Evolutionary conservation across 768 basidiomycete genomes (phyloP).

Genomic region (Lactarius hatsudake): DNA sequence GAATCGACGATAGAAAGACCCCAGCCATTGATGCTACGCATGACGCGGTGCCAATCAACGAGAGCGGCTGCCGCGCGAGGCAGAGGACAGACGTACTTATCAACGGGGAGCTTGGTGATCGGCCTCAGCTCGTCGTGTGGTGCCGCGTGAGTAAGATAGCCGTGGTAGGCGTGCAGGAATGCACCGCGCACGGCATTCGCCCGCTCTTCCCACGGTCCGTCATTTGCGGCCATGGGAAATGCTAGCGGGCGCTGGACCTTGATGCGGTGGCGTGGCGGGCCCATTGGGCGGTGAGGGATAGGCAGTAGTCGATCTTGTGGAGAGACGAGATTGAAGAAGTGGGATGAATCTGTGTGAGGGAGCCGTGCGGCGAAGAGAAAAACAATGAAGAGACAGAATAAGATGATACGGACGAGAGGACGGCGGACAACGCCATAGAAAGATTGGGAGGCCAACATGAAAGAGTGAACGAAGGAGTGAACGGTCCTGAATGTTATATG

Average conservation of each 20-base stretch:
- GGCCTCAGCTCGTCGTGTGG: constrained; percentile 64
- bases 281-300: background rate
- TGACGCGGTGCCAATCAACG: background rate
- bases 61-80: background rate
- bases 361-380: constrained; percentile 3
- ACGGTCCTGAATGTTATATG: background rate
- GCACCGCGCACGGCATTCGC: constrained; percentile 59
- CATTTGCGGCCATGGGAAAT: too few relatives aligned
- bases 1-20: constrained; percentile 76
- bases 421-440: background rate
- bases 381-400: background rate
- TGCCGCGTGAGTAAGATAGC: constrained; percentile 58
- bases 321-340: background rate
- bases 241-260: constrained; percentile 5
- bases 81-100: constrained; percentile 46
- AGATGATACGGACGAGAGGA: background rate
- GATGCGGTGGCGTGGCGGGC: constrained; percentile 7
- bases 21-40: constrained; percentile 73
- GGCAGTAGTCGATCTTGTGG: background rate
- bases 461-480: background rate
- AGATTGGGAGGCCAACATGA: background rate
- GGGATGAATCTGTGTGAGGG: background rate
- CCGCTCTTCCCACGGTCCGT: constrained; percentile 45
- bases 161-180: constrained; percentile 63
- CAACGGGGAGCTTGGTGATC: constrained; percentile 42